Evolutionary conservation across 805 yeast genomes (phyloP), one percentile per base, ranked within the genome.

Genomic region (Pichia deserticola): DNA sequence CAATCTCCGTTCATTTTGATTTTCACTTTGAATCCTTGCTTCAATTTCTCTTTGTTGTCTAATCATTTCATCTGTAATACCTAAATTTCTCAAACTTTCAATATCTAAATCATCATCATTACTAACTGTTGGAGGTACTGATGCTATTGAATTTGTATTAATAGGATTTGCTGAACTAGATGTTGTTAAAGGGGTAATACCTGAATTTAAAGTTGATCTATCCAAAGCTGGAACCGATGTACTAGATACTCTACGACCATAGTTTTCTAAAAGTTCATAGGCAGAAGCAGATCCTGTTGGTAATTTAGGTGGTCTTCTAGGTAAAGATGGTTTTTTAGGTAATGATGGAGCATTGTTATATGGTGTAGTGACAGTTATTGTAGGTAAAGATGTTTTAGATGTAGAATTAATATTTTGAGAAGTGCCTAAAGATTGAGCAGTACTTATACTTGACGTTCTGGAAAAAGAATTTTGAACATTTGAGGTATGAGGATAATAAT

Each of bases 61-160:
- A 8, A 49, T 41, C 40, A 49, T 37, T 40, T 49, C 52, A 10
- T 45, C 49, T 9, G 49, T 45, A 12, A 49, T 42, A 3, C 49
- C 52, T 12, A 49, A 35, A 36, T 12, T 41, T 33, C 27, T 34
- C n/a, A 49, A 38, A 28, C 46, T 49, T 27, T 49, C 47, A 10
- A 40, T 12, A 35, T 49, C 51, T 13, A 49, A 43, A 36, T 40
- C 45, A 25, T 11, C 28, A 32, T 25, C 45, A 7, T n/a, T 12
- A 20, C 20, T 20, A 20, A 20, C 20, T 32, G 30, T 5, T 4
- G 7, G 20, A 32, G 20, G 20, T 20, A 11, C 13, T 3, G 8
- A 11, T 15, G 11, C 13, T 12, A 28, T 11, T 44, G 20, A 27
- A 27, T 9, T 33, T 28, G 7, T 28, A 8, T 5, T 1, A 4